Conservation (phyloP, 2,329 filamentous ascomycete species). For the Bipolaris cookei region DNA sequence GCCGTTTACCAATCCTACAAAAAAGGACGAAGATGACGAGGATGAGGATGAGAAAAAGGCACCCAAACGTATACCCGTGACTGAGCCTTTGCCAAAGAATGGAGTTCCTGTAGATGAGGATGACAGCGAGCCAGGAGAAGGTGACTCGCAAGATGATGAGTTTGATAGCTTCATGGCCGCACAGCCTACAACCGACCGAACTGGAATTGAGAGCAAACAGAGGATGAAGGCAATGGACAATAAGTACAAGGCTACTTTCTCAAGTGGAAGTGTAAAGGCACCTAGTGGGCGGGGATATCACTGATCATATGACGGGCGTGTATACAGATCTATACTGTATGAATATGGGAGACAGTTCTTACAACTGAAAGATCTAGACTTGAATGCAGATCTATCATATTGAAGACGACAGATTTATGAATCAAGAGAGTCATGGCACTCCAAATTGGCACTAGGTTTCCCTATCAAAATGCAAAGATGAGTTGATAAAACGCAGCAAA, state of each 20-base stretch:
- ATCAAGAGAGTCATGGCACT: background rate
- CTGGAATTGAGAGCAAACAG: constrained; percentile 71
- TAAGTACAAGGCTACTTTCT: constrained; percentile 43
- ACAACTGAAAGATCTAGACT: background rate
- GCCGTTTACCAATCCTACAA: constrained; percentile 72
- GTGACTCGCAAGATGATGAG: constrained; percentile 70
- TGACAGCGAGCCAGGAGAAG: constrained; percentile 71
- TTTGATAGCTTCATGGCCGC: constrained; percentile 95
- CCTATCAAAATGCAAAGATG: no score
- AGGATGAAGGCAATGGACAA: constrained; percentile 52
- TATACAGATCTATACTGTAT: background rate
- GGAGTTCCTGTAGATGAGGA: constrained; percentile 64
- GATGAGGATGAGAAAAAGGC: constrained; percentile 58
- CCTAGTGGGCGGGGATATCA: constrained; percentile 21
- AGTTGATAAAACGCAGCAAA: no score
- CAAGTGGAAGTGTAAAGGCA: constrained; percentile 39
- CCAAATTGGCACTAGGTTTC: background rate
- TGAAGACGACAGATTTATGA: background rate
- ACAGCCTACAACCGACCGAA: constrained; percentile 84
- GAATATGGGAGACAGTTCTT: background rate
- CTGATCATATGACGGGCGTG: background rate
- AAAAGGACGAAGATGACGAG: constrained; percentile 29
- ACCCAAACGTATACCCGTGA: constrained; percentile 68
- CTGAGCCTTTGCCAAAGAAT: constrained; percentile 50
- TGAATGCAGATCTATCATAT: background rate